Base-by-base conservation (phyloP, 2,329 filamentous ascomycete species). In the Botrytis elliptica region DNA sequence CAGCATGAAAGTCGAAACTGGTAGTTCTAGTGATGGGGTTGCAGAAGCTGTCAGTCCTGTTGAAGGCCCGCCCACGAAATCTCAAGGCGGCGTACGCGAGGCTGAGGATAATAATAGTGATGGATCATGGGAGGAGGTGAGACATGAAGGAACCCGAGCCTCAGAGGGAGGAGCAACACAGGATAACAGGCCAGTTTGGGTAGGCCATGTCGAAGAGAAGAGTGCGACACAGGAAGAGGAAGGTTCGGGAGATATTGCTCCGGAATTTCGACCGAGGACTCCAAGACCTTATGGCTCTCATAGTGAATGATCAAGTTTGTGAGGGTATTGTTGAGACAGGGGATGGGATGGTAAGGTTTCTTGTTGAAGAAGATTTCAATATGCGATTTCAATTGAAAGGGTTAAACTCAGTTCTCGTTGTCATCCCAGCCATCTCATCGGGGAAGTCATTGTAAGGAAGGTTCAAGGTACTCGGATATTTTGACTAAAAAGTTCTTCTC, bases 211-310 rank as follows among this genome's bases (percentile, higher is more conserved):
- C 3, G 55, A 44, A 44, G 42, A 46, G 38, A 46, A 70, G 29
- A 46, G 9, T 62, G 36, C 1, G 33, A 9, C n/a, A 25, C 36
- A 36, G 25, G 55, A 62, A 33, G 29, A 38, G 12, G 42, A 62
- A 46, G 55, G 29, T 3, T 62, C 8, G 29, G 68, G 33, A 46
- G 68, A 70, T 60, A 46, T 70, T 20, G 55, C 68, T 36, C 68
- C 68, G 55, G 68, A 70, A 22, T 70, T 70, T 46, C 68, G 68
- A 62, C 55, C 68, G 9, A 70, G 68, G 25, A 70, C 68, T 25
- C 68, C 68, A 8, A 44, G 68, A 70, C 68, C 68, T 33, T 70
- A 70, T n/a, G 55, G 29, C 14, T 60, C 40, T 22, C 68, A 70
- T 36, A 62, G 68, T 46, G 57, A n/a, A 44, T 70, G 25, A 70